phyloP scores from a whole-genome alignment of 2,329 filamentous ascomycete genomes.

The Pezicula rhizophila region DNA sequence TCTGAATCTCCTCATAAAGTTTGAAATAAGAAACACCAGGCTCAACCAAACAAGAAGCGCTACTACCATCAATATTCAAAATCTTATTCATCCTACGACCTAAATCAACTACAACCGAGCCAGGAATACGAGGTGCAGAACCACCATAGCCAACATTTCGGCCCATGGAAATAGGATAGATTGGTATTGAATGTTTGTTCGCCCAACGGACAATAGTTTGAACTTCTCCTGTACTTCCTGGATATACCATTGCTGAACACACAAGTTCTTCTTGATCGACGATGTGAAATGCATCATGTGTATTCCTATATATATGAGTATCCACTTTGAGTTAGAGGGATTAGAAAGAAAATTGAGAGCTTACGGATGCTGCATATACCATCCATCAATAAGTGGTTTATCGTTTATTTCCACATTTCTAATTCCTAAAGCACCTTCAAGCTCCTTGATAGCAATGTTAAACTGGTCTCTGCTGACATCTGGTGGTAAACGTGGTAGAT shows the following conservation, averaged over 20 bases:
- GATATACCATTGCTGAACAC: conserved; percentile 37
- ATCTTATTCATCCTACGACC: conserved; percentile 46
- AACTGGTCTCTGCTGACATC: conserved; percentile 19
- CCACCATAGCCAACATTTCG: conserved; percentile 49
- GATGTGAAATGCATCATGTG: conserved; percentile 37
- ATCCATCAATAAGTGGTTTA: conserved; percentile 26
- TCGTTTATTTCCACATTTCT: conserved; percentile 23
- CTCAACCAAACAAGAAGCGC: conserved; percentile 44
- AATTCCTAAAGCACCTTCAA: conserved; percentile 13
- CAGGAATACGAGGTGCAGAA: conserved; percentile 43
- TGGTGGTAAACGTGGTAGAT: conserved; percentile 18
- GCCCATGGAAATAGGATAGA: conserved; percentile 44
- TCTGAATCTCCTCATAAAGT: conserved; percentile 40
- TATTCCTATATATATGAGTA: conserved; percentile 22
- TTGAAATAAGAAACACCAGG: conserved; percentile 48
- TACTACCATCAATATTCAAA: conserved; percentile 43
- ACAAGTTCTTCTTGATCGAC: conserved; percentile 37
- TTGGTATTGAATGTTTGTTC: conserved; percentile 38
- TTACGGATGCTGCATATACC: conserved; percentile 32
- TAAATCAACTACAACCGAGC: conserved; percentile 44
- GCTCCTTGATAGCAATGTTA: conserved; percentile 15
- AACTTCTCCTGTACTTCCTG: conserved; percentile 38
- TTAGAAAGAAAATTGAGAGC: neutral
- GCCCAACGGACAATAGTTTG: conserved; percentile 39
- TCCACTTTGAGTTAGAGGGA: too few species aligned